These are phyloP conservation scores for Corymbia maculata DNA, from an alignment of 345 rosid genomes.

Conservation along the genomic window DNA sequence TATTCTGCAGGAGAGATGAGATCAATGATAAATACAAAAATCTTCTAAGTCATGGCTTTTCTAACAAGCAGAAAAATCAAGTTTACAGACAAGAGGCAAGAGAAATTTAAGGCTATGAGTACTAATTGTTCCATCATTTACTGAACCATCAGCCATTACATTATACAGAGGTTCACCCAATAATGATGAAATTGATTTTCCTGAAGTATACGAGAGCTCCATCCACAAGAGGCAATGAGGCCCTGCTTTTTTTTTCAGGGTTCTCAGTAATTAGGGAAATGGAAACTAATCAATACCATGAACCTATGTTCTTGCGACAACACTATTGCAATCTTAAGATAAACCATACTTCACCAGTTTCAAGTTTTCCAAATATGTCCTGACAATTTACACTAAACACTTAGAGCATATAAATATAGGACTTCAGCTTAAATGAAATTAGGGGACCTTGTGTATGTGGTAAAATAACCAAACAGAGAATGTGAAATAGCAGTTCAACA, in stretches of 20 bases:
- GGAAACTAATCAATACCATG: background rate
- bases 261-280: background rate
- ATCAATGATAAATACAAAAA: background rate
- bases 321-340: background rate
- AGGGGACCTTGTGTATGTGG: background rate
- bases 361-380: background rate
- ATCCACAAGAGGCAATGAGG: conserved; percentile 4
- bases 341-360: background rate
- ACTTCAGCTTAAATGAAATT: background rate
- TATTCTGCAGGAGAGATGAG: conserved; percentile 41
- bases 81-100: background rate
- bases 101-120: background rate
- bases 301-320: background rate
- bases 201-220: conserved; percentile 6
- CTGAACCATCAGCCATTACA: conserved; percentile 32
- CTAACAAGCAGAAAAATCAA: background rate
- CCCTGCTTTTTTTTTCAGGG: conserved; percentile 25
- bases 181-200: conserved; percentile 1
- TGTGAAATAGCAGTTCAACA: background rate
- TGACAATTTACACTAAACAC: background rate
- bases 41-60: background rate
- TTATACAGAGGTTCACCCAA: conserved; percentile 15
- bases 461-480: background rate
- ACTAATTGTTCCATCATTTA: conserved; percentile 32
- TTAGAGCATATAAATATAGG: background rate